These are phyloP conservation scores for Sclerotinia nivalis DNA, from an alignment of 2,329 filamentous ascomycete species.

Conservation along the genomic window DNA sequence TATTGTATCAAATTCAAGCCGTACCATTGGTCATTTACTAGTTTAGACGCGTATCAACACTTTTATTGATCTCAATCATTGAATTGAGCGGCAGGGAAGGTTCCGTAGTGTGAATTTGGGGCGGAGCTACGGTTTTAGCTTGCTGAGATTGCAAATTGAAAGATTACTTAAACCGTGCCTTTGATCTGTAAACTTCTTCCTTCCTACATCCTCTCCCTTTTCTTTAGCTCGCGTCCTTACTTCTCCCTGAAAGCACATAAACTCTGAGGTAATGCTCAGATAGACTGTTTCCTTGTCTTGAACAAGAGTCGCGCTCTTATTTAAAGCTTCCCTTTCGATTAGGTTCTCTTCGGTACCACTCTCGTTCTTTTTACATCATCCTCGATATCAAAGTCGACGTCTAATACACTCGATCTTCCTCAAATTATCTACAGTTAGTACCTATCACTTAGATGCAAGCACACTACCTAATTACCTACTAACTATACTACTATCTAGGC, in stretches of 20 bases:
- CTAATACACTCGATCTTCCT: not conserved
- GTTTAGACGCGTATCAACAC: not conserved
- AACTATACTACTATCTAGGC: not conserved
- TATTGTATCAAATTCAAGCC: not conserved
- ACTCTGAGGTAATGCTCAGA: not conserved
- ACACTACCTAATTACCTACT: not conserved
- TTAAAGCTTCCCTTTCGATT: not conserved
- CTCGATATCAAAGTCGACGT: not conserved
- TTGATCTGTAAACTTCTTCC: not conserved
- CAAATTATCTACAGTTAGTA: not conserved
- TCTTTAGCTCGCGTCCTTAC: not conserved
- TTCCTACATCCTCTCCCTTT: not conserved
- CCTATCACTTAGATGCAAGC: not conserved
- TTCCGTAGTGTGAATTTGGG: not conserved
- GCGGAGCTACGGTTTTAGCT: not conserved
- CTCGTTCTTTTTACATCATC: not conserved
- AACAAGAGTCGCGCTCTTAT: not conserved
- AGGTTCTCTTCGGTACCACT: not conserved
- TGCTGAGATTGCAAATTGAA: not conserved
- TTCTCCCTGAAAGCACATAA: not conserved
- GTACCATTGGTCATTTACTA: not conserved
- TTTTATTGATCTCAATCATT: not conserved
- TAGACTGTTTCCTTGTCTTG: not conserved
- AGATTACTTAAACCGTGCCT: not conserved
- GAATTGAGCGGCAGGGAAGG: not conserved